Evolutionary conservation across 306 rosid genomes (phyloP).

Genomic region (Amphicarpaea edgeworthii): DNA sequence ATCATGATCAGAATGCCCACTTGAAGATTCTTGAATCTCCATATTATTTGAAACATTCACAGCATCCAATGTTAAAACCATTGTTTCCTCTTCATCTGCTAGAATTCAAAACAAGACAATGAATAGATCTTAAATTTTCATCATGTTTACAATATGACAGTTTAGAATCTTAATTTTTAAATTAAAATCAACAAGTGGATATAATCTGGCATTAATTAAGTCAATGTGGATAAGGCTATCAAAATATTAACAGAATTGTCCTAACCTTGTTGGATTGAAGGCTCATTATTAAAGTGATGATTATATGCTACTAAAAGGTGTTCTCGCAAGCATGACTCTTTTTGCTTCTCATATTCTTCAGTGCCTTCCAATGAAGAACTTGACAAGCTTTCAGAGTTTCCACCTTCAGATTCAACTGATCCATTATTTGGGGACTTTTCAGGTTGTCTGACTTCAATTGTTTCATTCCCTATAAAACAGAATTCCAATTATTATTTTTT

Average conservation of each 20-base stretch:
- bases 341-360: conserved; percentile 44
- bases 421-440: conserved; percentile 47
- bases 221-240: neutral
- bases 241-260: conserved; percentile 26
- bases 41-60: conserved; percentile 39
- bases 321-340: conserved; percentile 43
- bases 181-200: conserved; percentile 1
- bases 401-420: conserved; percentile 42
- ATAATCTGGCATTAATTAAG: neutral
- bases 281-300: conserved; percentile 46
- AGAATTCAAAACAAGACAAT: conserved; percentile 47
- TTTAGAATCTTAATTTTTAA: neutral
- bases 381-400: conserved; percentile 38
- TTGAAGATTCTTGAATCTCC: conserved; percentile 48
- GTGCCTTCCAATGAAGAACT: conserved; percentile 29
- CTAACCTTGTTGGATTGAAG: conserved; percentile 65
- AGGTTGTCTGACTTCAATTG: conserved; percentile 42
- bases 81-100: conserved; percentile 55
- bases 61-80: conserved; percentile 37
- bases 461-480: conserved; percentile 46
- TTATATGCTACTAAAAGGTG: conserved; percentile 38
- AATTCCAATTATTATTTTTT: neutral
- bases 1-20: conserved; percentile 37
- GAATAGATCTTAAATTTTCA: conserved; percentile 2
- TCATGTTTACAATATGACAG: conserved; percentile 4